A percentile compares a stretch with the other conserved stretches of the same genome.
Conservation (phyloP, 768 basidiomycete species). For the Leccinum arenicola region DNA sequence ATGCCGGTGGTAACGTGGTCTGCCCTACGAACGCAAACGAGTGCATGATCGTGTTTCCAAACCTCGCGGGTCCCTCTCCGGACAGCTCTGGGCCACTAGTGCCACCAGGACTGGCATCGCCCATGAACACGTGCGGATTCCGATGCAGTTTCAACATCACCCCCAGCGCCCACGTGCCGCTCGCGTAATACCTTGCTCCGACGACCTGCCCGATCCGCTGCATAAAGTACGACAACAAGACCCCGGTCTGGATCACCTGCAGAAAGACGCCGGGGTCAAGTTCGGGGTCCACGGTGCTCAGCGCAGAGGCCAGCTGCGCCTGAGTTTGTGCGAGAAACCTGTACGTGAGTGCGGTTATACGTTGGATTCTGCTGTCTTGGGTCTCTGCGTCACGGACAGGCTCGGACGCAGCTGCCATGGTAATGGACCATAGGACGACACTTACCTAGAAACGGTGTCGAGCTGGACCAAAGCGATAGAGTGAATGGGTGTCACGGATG, state of each 20-base stretch:
- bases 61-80: neutral
- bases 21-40: slow-evolving; percentile 11
- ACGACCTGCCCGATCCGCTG: slow-evolving; percentile 56
- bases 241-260: slow-evolving; percentile 57
- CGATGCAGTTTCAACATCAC: slow-evolving; percentile 48
- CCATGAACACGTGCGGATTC: neutral
- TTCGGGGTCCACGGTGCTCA: slow-evolving; percentile 37
- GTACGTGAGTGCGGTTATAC: neutral
- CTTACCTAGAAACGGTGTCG: too few relatives aligned
- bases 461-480: too few relatives aligned
- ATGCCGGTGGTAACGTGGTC: slow-evolving; percentile 28
- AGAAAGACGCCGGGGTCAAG: slow-evolving; percentile 40
- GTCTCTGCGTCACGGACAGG: slow-evolving; percentile 31
- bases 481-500: too few relatives aligned
- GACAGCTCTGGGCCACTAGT: slow-evolving; percentile 1
- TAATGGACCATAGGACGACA: slow-evolving; percentile 39
- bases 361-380: neutral
- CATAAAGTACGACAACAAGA: slow-evolving; percentile 67
- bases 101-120: neutral
- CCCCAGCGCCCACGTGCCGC: slow-evolving; percentile 45
- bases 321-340: slow-evolving; percentile 48
- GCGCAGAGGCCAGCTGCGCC: slow-evolving; percentile 41
- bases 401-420: slow-evolving; percentile 40
- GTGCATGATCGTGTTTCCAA: neutral
- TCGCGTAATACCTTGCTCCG: slow-evolving; percentile 58